Conservation (phyloP, 768 basidiomycete genomes). For the Cubamyces sp. region DNA sequence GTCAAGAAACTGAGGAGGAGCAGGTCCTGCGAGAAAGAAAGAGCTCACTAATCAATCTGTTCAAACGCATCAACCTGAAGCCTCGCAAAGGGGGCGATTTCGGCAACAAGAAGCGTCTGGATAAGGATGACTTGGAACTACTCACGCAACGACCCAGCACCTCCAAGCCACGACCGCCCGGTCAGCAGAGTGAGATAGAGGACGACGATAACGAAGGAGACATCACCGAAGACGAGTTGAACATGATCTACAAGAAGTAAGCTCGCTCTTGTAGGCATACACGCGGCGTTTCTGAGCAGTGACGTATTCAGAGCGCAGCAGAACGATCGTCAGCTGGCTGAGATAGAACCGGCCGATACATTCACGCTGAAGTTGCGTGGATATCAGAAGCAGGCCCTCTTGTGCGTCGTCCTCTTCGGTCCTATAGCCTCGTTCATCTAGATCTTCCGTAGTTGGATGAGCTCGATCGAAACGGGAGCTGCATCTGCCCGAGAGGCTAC, state of each 20-base stretch:
- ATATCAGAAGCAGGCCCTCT: conserved; percentile 94
- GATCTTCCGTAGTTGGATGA: conserved; percentile 75
- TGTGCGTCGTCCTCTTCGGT: conserved; percentile 44
- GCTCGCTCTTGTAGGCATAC: conserved; percentile 15
- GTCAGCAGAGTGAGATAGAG: conserved; percentile 64
- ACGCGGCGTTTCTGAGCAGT: background rate
- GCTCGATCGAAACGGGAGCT: conserved; percentile 78
- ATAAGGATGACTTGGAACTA: conserved; percentile 47
- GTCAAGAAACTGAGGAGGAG: conserved; percentile 80
- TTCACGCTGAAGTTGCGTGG: conserved; percentile 78
- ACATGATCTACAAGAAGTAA: conserved; percentile 84
- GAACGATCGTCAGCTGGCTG: conserved; percentile 73
- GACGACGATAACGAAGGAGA: conserved; percentile 83
- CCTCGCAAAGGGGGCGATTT: conserved; percentile 44
- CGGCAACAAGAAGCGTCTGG: conserved; percentile 33
- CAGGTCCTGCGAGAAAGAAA: conserved; percentile 82
- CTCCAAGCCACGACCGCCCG: conserved; percentile 18
- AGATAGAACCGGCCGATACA: conserved; percentile 79
- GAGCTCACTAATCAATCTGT: conserved; percentile 69
- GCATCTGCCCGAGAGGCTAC: conserved; percentile 66
- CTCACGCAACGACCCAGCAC: conserved; percentile 39
- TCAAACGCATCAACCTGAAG: conserved; percentile 71
- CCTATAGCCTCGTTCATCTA: background rate
- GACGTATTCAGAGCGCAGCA: conserved; percentile 69
- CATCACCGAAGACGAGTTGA: conserved; percentile 77